Evolutionary conservation across 805 yeast genomes (phyloP), one percentile per base, ranked within the genome.

Genomic region (Candida taoyuanica): DNA sequence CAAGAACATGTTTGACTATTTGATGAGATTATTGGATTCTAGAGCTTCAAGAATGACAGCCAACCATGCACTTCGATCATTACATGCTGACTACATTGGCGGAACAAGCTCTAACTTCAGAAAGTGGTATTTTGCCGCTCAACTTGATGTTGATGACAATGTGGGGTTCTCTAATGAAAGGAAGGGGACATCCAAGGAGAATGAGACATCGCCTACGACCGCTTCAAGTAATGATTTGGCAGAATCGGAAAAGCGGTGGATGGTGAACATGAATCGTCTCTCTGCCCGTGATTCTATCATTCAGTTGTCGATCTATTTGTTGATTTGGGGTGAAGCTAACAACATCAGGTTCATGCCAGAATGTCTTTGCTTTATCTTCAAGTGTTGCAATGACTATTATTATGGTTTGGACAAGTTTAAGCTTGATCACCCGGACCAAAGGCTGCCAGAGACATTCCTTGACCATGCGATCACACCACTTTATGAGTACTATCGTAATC

Each of bases 261-360:
- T 60, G 5, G 51, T 52, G 5, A 71, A 69, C 23, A 74, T 78
- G 81, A 65, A 65, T 21, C 52, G 64, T 1, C 62, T 74, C 31
- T 55, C 74, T 0, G 68, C 81, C 1, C 63, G 66, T 19, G 85
- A 79, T 39, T 70, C 78, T 40, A 64, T 77, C 3, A 62, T 69
- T 13, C 95, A 87, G 46, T 47, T 87, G 14, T 76, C 85, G 0
- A 59, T 87, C 7, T 88, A 79, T 52, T 65, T 87, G 11, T 58
- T 85, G 39, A 74, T 85, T 45, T 87, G 96, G 96, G 94, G 95
- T 1, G 96, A 87, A 56, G 87, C 95, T 0, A 85, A 84, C 53
- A 88, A 85, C 49, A 56, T 87, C 3, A 68, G 96, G 45, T 87
- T 84, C 51, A 80, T 87, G 78, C 96, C 96, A 0, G 96, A 87